These are phyloP conservation scores for Neurospora tetrasperma DNA, from an alignment of 495 filamentous ascomycete genomes.

Conservation along the genomic window DNA sequence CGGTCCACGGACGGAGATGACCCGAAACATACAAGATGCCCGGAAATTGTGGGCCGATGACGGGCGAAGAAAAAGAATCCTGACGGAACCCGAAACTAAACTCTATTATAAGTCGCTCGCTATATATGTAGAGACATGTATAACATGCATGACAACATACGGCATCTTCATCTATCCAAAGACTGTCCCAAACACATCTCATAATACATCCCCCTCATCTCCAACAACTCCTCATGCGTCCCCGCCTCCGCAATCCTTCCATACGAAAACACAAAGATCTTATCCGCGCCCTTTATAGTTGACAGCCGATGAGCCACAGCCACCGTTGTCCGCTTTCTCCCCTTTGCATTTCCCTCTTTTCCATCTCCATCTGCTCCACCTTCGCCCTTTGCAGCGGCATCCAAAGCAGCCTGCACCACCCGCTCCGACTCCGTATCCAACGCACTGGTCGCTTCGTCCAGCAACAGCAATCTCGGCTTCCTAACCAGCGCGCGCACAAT, in stretches of 20 bases:
- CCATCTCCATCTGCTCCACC: conserved; percentile 4
- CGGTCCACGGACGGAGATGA: not conserved
- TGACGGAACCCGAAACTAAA: not conserved
- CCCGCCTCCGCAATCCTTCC: conserved; percentile 40
- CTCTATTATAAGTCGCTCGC: not conserved
- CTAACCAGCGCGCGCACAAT: conserved; percentile 68
- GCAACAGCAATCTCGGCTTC: conserved; percentile 55
- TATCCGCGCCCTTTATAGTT: conserved; percentile 43
- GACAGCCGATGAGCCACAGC: conserved; percentile 56
- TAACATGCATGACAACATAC: too few relatives aligned
- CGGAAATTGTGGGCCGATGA: not conserved
- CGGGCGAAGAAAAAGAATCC: not conserved
- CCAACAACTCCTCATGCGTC: conserved; percentile 37
- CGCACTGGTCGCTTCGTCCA: conserved; percentile 69
- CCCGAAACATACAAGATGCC: not conserved
- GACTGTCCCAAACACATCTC: conserved; percentile 26
- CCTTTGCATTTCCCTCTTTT: not conserved
- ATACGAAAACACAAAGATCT: conserved; percentile 41
- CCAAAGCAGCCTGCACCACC: conserved; percentile 58
- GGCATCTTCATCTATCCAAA: conserved; percentile 7
- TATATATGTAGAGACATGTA: not conserved
- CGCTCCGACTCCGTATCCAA: conserved; percentile 67
- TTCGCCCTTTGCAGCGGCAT: conserved; percentile 42
- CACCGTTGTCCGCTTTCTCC: conserved; percentile 48
- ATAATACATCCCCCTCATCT: conserved; percentile 33